phyloP scores from a whole-genome alignment of 768 basidiomycete genomes.

The Exidia glandulosa region DNA sequence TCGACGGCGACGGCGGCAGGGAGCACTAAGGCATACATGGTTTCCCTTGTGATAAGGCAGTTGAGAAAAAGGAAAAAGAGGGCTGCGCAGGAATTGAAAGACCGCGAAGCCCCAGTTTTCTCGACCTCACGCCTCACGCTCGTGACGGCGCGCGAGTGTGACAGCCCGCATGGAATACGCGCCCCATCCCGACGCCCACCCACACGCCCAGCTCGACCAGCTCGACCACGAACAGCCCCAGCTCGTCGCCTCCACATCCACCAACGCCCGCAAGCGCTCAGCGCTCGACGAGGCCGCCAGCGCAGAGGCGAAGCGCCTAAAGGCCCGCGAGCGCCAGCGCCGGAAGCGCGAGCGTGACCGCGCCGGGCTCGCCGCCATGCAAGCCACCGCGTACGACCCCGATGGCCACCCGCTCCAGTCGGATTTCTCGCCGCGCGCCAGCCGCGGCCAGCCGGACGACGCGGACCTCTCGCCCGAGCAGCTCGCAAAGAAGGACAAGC shows the following conservation, averaged over 20 bases:
- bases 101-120: too few species aligned
- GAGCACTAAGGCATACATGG: too few species aligned
- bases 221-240: neutral
- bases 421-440: constrained; percentile 5
- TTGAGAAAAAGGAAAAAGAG: too few species aligned
- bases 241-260: neutral
- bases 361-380: constrained; percentile 9
- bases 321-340: constrained; percentile 77
- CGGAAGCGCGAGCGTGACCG: constrained; percentile 68
- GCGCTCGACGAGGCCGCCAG: constrained; percentile 65
- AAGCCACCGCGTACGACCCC: neutral
- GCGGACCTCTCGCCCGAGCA: constrained; percentile 50
- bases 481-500: constrained; percentile 51
- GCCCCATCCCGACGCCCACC: neutral
- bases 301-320: constrained; percentile 70
- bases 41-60: too few species aligned
- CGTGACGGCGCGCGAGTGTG: too few species aligned
- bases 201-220: neutral
- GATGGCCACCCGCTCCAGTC: neutral
- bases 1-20: too few species aligned
- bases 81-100: too few species aligned
- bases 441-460: constrained; percentile 16
- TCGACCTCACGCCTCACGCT: too few species aligned
- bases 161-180: neutral
- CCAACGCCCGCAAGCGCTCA: constrained; percentile 38